Percentiles rank a stretch among this genome's conserved stretches.
Conservation (phyloP, 129 eudicot species). For the Flaveria brownii region DNA sequence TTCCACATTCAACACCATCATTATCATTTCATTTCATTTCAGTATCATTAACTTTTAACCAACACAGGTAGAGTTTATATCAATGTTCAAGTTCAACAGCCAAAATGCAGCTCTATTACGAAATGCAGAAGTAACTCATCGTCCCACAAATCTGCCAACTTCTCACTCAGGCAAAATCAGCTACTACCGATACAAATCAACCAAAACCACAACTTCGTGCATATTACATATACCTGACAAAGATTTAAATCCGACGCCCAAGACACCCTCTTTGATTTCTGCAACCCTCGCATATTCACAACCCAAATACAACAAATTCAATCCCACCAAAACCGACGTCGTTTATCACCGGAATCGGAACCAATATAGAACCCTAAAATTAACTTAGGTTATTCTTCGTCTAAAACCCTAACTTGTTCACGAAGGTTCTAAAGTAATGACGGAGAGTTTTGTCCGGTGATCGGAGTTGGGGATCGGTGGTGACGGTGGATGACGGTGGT, state of each 20-base stretch:
- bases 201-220: conserved; percentile 13
- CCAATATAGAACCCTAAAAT: conserved; percentile 28
- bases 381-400: conserved; percentile 9
- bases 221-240: conserved; percentile 70
- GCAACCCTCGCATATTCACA: conserved; percentile 62
- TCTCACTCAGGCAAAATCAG: conserved; percentile 8
- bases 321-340: background rate
- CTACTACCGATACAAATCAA: no score
- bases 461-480: background rate
- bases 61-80: no score
- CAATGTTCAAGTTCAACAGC: no score
- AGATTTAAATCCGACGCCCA: conserved; percentile 91
- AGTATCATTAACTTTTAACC: no score
- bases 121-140: no score
- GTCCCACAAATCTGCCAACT: conserved; percentile 13
- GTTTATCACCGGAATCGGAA: background rate
- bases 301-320: conserved; percentile 16
- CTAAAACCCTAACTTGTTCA: conserved; percentile 37
- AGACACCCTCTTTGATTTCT: conserved; percentile 70
- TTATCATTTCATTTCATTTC: no score
- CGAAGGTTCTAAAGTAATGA: conserved; percentile 20
- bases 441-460: background rate
- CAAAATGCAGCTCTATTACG: no score
- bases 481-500: background rate
- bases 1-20: no score